Conservation (phyloP, 352 stramenopile genomes). For the Pythium scleroteichum region DNA sequence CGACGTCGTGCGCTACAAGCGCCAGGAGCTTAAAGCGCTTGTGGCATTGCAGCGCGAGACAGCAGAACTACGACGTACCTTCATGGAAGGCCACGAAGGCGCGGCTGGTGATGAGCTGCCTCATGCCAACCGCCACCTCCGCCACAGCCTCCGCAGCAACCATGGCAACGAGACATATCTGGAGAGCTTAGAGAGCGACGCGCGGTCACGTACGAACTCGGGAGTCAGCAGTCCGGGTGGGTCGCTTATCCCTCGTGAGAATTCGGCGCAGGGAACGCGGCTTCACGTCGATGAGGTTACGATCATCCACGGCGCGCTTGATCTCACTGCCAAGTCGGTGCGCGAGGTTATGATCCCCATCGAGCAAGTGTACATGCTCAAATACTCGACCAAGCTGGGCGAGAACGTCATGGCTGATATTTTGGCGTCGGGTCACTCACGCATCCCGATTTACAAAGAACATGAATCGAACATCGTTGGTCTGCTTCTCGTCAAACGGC, state of each 20-base stretch:
- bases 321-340: constrained; percentile 86
- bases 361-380: constrained; percentile 85
- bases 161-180: constrained; percentile 10
- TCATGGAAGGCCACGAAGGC: constrained; percentile 11
- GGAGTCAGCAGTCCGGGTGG: not conserved
- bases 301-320: constrained; percentile 91
- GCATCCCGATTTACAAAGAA: constrained; percentile 87
- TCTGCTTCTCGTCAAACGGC: constrained; percentile 84
- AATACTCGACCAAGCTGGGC: constrained; percentile 74
- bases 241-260: constrained; percentile 26
- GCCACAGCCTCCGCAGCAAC: constrained; percentile 1
- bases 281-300: constrained; percentile 89
- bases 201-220: not conserved
- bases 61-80: constrained; percentile 27
- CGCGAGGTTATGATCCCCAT: constrained; percentile 90
- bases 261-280: constrained; percentile 44
- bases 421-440: constrained; percentile 78
- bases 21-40: constrained; percentile 87
- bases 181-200: not conserved
- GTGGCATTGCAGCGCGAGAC: constrained; percentile 74
- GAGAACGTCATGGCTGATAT: constrained; percentile 81
- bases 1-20: constrained; percentile 82
- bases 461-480: constrained; percentile 80
- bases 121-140: constrained; percentile 7
- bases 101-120: not conserved